Conservation (phyloP, 164 flowering plant genomes). For the Hamamelis virginiana region DNA sequence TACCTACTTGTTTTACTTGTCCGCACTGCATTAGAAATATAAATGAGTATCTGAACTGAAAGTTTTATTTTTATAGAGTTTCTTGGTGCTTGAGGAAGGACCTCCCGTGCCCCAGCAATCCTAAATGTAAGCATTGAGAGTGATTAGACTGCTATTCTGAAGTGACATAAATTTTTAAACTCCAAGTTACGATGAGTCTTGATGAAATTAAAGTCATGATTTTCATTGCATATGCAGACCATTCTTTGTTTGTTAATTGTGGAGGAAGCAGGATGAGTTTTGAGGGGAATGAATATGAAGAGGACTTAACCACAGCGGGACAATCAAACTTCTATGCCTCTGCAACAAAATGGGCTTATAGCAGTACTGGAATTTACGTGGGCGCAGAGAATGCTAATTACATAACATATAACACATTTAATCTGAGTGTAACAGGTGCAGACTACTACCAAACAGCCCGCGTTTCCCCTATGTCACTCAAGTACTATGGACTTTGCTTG, state of each 20-base stretch:
- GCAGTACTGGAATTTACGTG: conserved; percentile 44
- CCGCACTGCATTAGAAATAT: background rate
- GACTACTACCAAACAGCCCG: conserved; percentile 61
- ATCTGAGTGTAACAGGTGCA: conserved; percentile 21
- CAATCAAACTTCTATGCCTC: background rate
- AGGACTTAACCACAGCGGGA: conserved; percentile 23
- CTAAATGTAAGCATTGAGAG: conserved; percentile 43
- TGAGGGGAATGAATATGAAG: conserved; percentile 49
- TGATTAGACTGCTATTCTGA: background rate
- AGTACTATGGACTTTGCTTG: conserved; percentile 79
- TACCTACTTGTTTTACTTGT: conserved; percentile 1
- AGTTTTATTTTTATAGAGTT: conserved; percentile 22
- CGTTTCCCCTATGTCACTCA: conserved; percentile 64
- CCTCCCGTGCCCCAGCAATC: conserved; percentile 47
- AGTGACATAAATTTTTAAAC: background rate
- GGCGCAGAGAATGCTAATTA: conserved; percentile 19
- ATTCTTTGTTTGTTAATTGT: conserved; percentile 72
- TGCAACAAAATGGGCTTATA: background rate
- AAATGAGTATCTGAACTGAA: background rate
- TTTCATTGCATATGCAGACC: conserved; percentile 37
- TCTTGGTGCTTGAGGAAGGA: conserved; percentile 64
- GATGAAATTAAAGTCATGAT: background rate
- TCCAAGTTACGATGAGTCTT: background rate
- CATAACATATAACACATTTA: conserved; percentile 24
- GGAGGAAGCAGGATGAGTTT: conserved; percentile 44